Evolutionary conservation across 805 yeast species (phyloP), one percentile per base, ranked within the genome.

Genomic region (Sungouiella thailandica): DNA sequence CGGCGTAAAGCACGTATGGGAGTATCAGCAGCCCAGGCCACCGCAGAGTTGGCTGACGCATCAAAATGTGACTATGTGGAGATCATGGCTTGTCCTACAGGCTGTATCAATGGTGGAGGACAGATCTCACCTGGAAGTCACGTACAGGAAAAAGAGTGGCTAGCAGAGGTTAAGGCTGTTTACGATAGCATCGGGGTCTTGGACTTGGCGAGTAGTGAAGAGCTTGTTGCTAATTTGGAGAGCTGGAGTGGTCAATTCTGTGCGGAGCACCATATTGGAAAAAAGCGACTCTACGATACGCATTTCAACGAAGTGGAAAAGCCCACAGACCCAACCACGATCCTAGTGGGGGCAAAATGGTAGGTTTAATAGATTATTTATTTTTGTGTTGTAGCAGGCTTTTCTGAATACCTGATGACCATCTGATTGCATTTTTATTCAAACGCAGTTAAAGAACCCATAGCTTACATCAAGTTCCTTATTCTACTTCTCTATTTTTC

Each of bases 31-130:
- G n/a, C 37, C 12, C 32, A 25, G n/a, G 25, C 18, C 4, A 33
- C 40, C 4, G 51, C 35, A 9, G 63, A 55, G 26, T 17, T 46
- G 2, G 79, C 78, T 0, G 89, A 84, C 39, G 83, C 90, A 1
- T 58, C 74, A 20, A 67, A 63, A 25, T 80, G 84, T 46, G 93
- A 86, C 41, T 85, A 83, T 46, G 84, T 90, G 5, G 98, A 93
- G 50, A 83, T 93, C 28, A 90, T 88, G 96, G 98, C 98, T 1
- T 93, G 98, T 57, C 98, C 98, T 5, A 88, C 86, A 18, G 98
- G 98, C 1, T 93, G 97, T 52, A 84, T 89, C 36, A 93, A 90
- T 51, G 98, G 98, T 8, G 97, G 98, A 15, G 98, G 98, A 0
- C 89, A 88, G 49, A 72, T 87, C 13, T 70, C 75, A 4, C 68